Evolutionary conservation across 2,329 filamentous ascomycete species (phyloP), one percentile per base, ranked within the genome.

Genomic region (Fusarium hainanense): DNA sequence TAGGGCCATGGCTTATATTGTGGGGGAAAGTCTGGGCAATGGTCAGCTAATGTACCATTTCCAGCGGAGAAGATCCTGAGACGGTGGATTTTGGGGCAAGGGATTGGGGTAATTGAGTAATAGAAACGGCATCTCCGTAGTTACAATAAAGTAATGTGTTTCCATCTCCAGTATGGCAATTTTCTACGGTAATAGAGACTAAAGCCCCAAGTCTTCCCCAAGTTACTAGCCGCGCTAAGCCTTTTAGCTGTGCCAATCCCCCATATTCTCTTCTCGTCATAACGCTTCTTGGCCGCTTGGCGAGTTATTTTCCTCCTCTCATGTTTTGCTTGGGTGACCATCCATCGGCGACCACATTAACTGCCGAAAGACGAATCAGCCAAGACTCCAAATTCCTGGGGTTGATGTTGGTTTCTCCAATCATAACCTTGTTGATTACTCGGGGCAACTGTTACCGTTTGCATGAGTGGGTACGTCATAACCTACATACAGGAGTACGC

Each of bases 281-380:
- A 14, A 42, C 1, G n/a, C 49, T 3, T 2, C 49, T 52, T 52
- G 34, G 49, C 49, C 13, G 23, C 59, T 63, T 63, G 59, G 59
- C 58, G 58, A 63, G 59, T 47, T 21, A 43, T 56, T 63, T 62
- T 55, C 21, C 41, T 6, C 46, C 20, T 14, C 23, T 37, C 34
- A 43, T 7, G n/a, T 42, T 48, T 14, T 43, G 34, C 16, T 11
- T 50, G 47, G 47, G 34, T 50, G 18, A 14, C 34, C 18, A 14
- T 28, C 30, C 52, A 30, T 63, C 60, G 58, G 60, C 9, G 48
- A 28, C 58, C 48, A 63, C 23, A 37, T 63, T 23, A 63, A 63
- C 23, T 63, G 42, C 60, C 58, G 60, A 63, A 12, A 18, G 25
- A 48, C 20, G 27, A 41, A 52, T 13, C 4, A 48, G 48, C 48